Conservation (phyloP, 805 yeast species). For the Cyberlindnera meyerae region DNA sequence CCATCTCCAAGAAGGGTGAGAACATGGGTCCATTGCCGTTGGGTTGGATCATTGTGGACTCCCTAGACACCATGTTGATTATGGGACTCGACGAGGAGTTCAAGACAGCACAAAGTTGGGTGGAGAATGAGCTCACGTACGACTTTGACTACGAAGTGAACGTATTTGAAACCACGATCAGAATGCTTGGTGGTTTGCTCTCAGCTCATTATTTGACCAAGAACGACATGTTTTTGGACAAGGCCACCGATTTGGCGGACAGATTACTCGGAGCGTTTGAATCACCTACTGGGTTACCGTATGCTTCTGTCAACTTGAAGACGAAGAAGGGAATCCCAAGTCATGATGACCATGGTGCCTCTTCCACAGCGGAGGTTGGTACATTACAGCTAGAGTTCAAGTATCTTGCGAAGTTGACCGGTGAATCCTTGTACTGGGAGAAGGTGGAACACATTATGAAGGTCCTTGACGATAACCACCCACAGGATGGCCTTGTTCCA, state of each 20-base stretch:
- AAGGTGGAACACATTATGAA: slow-evolving; percentile 69
- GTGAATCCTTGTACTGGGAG: slow-evolving; percentile 75
- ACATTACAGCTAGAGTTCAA: slow-evolving; percentile 86
- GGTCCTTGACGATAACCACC: slow-evolving; percentile 59
- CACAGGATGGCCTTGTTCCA: slow-evolving; percentile 76
- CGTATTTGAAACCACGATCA: slow-evolving; percentile 88
- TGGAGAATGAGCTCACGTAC: slow-evolving; percentile 61
- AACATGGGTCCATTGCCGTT: slow-evolving; percentile 79
- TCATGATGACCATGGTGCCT: slow-evolving; percentile 70
- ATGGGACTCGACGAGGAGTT: slow-evolving; percentile 63
- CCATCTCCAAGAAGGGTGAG: slow-evolving; percentile 54
- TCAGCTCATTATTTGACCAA: slow-evolving; percentile 71
- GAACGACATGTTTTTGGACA: slow-evolving; percentile 68
- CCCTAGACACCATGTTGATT: slow-evolving; percentile 73
- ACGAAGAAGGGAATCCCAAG: slow-evolving; percentile 56
- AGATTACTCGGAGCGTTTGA: slow-evolving; percentile 66
- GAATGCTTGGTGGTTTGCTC: slow-evolving; percentile 91
- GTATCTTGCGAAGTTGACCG: slow-evolving; percentile 74
- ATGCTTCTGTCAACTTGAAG: slow-evolving; percentile 67
- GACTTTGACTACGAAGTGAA: slow-evolving; percentile 71
- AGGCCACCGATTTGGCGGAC: slow-evolving; percentile 77
- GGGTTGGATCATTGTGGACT: slow-evolving; percentile 92
- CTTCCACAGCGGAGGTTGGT: slow-evolving; percentile 86
- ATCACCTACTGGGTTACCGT: slow-evolving; percentile 66
- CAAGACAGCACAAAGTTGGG: slow-evolving; percentile 66